phyloP scores from a whole-genome alignment of 2,329 filamentous ascomycete species.

The Cercospora sesami region DNA sequence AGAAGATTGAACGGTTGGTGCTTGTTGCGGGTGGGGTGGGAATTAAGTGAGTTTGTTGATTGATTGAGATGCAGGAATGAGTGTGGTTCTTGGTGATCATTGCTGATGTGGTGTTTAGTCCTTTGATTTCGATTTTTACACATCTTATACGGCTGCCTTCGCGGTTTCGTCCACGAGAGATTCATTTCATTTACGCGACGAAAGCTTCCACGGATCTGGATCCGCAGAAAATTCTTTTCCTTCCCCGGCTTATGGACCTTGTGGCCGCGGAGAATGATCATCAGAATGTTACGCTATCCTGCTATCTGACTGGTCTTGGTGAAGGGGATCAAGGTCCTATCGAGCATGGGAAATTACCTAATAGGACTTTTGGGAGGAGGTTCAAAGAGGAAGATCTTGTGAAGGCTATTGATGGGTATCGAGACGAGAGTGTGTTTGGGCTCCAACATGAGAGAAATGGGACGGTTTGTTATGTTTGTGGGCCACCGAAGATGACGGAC shows the following conservation, averaged over 20 bases:
- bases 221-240: constrained; percentile 47
- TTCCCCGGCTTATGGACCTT: constrained; percentile 46
- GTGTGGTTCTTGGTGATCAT: too few species aligned
- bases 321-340: constrained; percentile 27
- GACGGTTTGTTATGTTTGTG: constrained; percentile 52
- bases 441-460: constrained; percentile 37
- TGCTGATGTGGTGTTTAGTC: constrained; percentile 44
- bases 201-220: constrained; percentile 42
- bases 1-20: constrained; percentile 59
- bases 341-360: constrained; percentile 35
- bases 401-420: constrained; percentile 40
- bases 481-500: constrained; percentile 52
- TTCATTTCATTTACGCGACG: constrained; percentile 66
- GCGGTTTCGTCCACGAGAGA: constrained; percentile 40
- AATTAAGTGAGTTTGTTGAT: constrained; percentile 60
- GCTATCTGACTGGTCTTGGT: constrained; percentile 37
- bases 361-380: constrained; percentile 35
- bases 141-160: constrained; percentile 47
- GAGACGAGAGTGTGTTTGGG: constrained; percentile 29
- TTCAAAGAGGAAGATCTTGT: constrained; percentile 41
- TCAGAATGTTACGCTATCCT: constrained; percentile 31
- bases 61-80: too few species aligned
- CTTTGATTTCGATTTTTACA: constrained; percentile 71
- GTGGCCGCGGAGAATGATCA: constrained; percentile 25
- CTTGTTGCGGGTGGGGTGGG: constrained; percentile 81